Evolutionary conservation across 305 asterid genomes (phyloP).

Genomic region (Salvia sclarea): DNA sequence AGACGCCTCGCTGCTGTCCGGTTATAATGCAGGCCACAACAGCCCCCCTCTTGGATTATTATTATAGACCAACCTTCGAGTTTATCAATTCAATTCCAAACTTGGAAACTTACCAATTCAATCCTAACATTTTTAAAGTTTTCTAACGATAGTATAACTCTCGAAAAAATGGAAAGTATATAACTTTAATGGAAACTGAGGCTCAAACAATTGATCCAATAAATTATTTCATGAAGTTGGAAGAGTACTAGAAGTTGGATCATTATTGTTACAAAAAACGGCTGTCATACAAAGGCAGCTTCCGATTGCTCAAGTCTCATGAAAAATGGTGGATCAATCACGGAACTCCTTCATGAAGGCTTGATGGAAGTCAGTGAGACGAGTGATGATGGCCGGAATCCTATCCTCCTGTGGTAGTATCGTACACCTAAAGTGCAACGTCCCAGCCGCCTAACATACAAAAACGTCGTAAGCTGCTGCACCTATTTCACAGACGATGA

Average conservation of each 20-base stretch:
- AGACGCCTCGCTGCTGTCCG: too few relatives aligned
- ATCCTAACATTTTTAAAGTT: too few relatives aligned
- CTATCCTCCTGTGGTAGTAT: conserved; percentile 88
- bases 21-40: too few relatives aligned
- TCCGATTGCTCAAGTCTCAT: not conserved
- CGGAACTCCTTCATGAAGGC: conserved; percentile 76
- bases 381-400: conserved; percentile 72
- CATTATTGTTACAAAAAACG: not conserved
- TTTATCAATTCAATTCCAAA: too few relatives aligned
- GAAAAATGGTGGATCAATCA: conserved; percentile 35
- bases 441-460: conserved; percentile 67
- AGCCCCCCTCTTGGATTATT: too few relatives aligned
- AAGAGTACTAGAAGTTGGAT: not conserved
- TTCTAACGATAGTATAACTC: too few relatives aligned
- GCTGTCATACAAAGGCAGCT: not conserved
- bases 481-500: not conserved
- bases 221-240: too few relatives aligned
- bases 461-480: not conserved
- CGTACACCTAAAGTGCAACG: conserved; percentile 95
- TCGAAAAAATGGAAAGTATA: too few relatives aligned
- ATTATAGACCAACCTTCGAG: too few relatives aligned
- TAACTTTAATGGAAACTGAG: not conserved
- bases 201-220: not conserved
- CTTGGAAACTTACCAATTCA: too few relatives aligned
- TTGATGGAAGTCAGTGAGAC: conserved; percentile 74